A percentile compares a stretch with the other conserved stretches of the same genome.
Evolutionary conservation across 495 filamentous ascomycete genomes (phyloP).

Genomic region (Penicillium soppii): DNA sequence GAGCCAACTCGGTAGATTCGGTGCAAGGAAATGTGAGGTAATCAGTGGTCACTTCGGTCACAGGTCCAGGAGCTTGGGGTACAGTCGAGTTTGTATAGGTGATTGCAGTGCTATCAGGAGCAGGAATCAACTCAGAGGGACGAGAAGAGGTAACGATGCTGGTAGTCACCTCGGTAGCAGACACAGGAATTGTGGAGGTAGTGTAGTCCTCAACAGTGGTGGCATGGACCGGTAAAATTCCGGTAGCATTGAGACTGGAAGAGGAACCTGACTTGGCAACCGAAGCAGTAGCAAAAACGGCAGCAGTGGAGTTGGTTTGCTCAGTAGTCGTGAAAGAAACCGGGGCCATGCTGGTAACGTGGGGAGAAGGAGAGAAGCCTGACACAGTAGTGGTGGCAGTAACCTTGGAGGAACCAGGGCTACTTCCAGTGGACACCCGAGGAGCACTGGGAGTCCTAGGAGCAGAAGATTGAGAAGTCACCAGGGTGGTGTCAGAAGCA

Average conservation of each 20-base stretch:
- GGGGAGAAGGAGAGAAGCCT: neutral
- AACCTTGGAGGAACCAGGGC: no score
- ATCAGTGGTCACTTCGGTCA: neutral
- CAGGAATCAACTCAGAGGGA: neutral
- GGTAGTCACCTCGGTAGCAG: neutral
- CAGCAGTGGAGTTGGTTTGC: neutral
- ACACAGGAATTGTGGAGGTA: neutral
- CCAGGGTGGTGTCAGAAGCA: neutral
- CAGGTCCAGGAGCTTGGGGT: neutral
- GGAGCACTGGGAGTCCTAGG: no score
- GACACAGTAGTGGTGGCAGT: neutral
- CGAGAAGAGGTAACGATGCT: neutral
- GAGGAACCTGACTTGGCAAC: neutral
- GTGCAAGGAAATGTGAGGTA: neutral
- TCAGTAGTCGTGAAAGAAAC: neutral
- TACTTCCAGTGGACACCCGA: no score
- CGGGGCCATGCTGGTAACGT: neutral
- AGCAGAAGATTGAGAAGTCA: neutral
- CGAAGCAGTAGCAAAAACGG: neutral
- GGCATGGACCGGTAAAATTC: neutral
- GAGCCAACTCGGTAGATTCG: neutral
- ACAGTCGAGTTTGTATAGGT: slow-evolving; percentile 1
- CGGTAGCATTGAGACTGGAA: neutral
- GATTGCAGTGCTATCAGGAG: neutral
- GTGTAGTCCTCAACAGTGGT: neutral